Percentiles rank a stretch among this genome's conserved stretches.
Conservation (phyloP, 768 basidiomycete genomes). For the Pisolithus sp. region DNA sequence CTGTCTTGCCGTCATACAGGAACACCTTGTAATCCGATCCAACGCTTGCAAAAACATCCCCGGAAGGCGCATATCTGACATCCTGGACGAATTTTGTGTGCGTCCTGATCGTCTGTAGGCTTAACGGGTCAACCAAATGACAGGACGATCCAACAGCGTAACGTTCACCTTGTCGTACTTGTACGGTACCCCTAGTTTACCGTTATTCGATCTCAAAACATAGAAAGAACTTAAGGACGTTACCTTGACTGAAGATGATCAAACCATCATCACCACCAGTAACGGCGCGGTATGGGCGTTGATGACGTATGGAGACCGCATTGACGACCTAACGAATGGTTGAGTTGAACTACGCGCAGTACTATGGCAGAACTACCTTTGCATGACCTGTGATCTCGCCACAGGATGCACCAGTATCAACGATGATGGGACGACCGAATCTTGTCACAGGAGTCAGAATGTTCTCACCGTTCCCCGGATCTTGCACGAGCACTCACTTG, state of each 20-base stretch:
- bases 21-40: slow-evolving; percentile 86
- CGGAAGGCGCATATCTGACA: slow-evolving; percentile 74
- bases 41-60: slow-evolving; percentile 79
- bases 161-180: slow-evolving; percentile 72
- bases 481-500: slow-evolving; percentile 41
- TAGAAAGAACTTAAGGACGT: not conserved
- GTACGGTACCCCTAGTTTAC: slow-evolving; percentile 63
- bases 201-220: not conserved
- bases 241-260: slow-evolving; percentile 80
- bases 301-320: slow-evolving; percentile 79
- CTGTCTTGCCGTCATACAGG: slow-evolving; percentile 86
- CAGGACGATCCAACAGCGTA: not conserved
- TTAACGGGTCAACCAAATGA: not conserved
- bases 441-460: slow-evolving; percentile 29
- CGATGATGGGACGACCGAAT: slow-evolving; percentile 78
- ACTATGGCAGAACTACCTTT: slow-evolving; percentile 46
- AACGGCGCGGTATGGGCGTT: slow-evolving; percentile 86
- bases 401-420: slow-evolving; percentile 76
- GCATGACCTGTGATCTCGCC: slow-evolving; percentile 88
- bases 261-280: slow-evolving; percentile 81
- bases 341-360: not conserved
- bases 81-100: slow-evolving; percentile 94
- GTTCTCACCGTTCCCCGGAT: not conserved
- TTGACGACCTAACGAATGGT: slow-evolving; percentile 58
- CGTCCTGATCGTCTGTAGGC: slow-evolving; percentile 64